A percentile compares a stretch with the other conserved stretches of the same genome.
phyloP scores from a whole-genome alignment of 345 rosid species.

The Lepidium sativum region DNA sequence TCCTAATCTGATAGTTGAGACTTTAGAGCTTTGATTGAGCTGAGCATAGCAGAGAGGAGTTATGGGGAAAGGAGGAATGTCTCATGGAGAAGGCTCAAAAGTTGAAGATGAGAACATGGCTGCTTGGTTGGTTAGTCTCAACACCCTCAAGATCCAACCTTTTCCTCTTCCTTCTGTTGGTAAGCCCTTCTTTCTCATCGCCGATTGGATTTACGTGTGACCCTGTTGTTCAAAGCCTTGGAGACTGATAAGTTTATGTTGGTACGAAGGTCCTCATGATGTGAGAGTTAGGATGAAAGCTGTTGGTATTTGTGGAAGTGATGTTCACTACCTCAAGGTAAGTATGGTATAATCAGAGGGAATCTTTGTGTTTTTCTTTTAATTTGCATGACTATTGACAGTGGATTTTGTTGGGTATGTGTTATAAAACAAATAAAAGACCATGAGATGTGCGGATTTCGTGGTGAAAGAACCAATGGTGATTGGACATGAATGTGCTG shows the following conservation, averaged over 20 bases:
- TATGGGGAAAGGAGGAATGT: conserved; percentile 71
- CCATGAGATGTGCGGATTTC: conserved; percentile 68
- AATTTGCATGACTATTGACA: not conserved
- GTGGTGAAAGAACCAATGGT: conserved; percentile 94
- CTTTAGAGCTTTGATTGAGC: conserved; percentile 1
- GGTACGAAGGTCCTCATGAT: conserved; percentile 57
- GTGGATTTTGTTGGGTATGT: not conserved
- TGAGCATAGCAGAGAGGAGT: not conserved
- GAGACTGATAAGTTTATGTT: not conserved
- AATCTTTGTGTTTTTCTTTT: not conserved
- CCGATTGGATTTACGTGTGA: not conserved
- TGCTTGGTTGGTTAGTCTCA: conserved; percentile 72
- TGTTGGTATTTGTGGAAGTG: conserved; percentile 90
- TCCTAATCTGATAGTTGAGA: not conserved
- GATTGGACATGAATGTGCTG: conserved; percentile 94
- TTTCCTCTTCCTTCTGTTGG: conserved; percentile 69
- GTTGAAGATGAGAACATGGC: conserved; percentile 70
- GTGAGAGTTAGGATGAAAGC: conserved; percentile 80
- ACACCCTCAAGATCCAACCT: conserved; percentile 82
- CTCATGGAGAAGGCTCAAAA: conserved; percentile 37
- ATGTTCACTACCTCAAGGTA: conserved; percentile 93
- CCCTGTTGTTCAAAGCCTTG: not conserved
- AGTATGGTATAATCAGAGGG: not conserved
- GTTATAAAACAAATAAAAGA: conserved; percentile 33
- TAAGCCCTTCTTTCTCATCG: conserved; percentile 5